Conservation (phyloP, 2,329 filamentous ascomycete genomes). For the Colletotrichum endophyticum region DNA sequence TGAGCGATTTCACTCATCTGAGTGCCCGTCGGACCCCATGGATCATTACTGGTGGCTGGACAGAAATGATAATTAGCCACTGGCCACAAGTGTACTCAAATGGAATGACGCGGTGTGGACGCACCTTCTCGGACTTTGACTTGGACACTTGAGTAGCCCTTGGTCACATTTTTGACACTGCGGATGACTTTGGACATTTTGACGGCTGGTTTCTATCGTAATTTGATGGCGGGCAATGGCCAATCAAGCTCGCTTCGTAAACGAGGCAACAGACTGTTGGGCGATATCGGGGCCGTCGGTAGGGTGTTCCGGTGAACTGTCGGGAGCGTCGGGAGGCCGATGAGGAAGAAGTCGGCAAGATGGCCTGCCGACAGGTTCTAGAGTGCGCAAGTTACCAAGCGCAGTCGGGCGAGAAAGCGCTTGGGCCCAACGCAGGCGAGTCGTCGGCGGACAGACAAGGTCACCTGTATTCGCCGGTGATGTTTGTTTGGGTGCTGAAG, state of each 20-base stretch:
- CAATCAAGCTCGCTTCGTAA: background rate
- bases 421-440: constrained; percentile 6
- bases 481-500: background rate
- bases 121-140: constrained; percentile 97
- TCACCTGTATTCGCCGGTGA: background rate
- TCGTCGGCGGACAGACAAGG: background rate
- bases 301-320: background rate
- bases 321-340: background rate
- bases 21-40: constrained; percentile 96
- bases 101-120: constrained; percentile 30
- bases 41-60: constrained; percentile 95
- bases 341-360: background rate
- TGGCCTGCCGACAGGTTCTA: background rate
- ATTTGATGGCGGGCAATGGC: background rate
- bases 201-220: constrained; percentile 23
- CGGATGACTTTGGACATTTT: constrained; percentile 95
- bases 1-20: constrained; percentile 99
- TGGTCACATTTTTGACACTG: constrained; percentile 99
- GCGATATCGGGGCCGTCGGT: background rate
- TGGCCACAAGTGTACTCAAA: background rate
- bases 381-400: background rate
- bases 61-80: background rate
- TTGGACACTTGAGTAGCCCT: constrained; percentile 95
- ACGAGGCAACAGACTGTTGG: background rate
- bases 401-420: constrained; percentile 3